Percentiles rank a stretch among this genome's conserved stretches.
These are phyloP conservation scores for Agaricus subrufescens DNA, from an alignment of 768 basidiomycete species.

Conservation along the genomic window DNA sequence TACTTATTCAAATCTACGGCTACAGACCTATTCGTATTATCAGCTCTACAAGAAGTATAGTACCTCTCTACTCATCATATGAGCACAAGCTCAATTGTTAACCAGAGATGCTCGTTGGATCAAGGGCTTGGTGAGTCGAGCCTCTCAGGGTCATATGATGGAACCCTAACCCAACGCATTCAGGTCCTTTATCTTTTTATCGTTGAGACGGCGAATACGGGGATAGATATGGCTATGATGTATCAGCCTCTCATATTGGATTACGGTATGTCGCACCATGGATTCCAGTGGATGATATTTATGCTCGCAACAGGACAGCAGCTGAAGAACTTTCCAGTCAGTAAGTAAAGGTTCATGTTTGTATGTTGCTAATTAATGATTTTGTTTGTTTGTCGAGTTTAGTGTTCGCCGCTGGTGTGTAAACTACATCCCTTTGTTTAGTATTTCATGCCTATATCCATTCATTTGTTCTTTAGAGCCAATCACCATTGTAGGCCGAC, in stretches of 20 bases:
- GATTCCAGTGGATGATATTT: background rate
- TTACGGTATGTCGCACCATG: slow-evolving; percentile 20
- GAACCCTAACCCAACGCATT: background rate
- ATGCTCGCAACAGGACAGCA: slow-evolving; percentile 20
- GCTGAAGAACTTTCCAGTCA: slow-evolving; percentile 25
- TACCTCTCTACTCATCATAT: background rate
- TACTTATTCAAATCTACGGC: background rate
- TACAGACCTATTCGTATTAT: slow-evolving; percentile 32
- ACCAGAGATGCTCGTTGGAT: slow-evolving; percentile 39
- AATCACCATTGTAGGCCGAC: slow-evolving; percentile 23
- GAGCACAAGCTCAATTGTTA: background rate
- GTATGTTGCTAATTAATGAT: background rate
- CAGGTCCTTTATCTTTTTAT: slow-evolving; percentile 40
- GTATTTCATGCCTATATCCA: background rate
- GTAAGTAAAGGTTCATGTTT: slow-evolving; percentile 19
- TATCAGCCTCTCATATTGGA: slow-evolving; percentile 41
- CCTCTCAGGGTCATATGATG: background rate
- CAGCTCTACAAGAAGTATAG: slow-evolving; percentile 34
- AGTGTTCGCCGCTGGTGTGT: slow-evolving; percentile 28
- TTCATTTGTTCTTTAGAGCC: slow-evolving; percentile 19
- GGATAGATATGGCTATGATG: slow-evolving; percentile 38
- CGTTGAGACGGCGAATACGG: slow-evolving; percentile 39
- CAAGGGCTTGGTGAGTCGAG: slow-evolving; percentile 28
- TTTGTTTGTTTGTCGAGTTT: background rate
- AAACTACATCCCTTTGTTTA: background rate